Conservation (phyloP, 2,329 filamentous ascomycete genomes). For the Tolypocladium ovalisporum region DNA sequence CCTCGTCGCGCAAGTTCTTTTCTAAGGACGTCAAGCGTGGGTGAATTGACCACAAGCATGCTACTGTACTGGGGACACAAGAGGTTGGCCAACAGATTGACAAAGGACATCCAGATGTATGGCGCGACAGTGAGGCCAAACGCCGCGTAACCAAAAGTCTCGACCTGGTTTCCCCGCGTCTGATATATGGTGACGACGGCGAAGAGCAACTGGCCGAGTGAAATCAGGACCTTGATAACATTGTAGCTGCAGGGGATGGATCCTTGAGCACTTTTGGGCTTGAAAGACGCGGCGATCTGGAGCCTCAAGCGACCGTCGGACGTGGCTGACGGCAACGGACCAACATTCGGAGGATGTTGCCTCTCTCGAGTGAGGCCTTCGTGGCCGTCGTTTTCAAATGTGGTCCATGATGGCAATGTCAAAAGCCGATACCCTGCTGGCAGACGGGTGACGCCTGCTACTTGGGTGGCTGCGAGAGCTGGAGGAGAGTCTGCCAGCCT, state of each 20-base stretch:
- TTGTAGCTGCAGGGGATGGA: slow-evolving; percentile 1
- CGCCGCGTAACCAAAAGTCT: slow-evolving; percentile 1
- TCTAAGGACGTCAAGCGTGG: not conserved
- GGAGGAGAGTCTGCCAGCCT: not conserved
- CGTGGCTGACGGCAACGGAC: not conserved
- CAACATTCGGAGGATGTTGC: not conserved
- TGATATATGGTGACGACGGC: slow-evolving; percentile 3
- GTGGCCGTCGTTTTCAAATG: not conserved
- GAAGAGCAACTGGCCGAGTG: slow-evolving; percentile 3
- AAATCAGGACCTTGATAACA: slow-evolving; percentile 1
- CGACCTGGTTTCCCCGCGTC: slow-evolving; percentile 4
- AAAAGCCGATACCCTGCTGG: slow-evolving; percentile 1
- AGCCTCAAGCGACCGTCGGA: too few species aligned
- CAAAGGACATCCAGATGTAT: slow-evolving; percentile 4
- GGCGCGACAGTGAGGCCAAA: slow-evolving; percentile 3
- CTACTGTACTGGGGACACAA: slow-evolving; percentile 3
- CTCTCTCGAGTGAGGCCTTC: not conserved
- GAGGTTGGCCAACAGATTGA: slow-evolving; percentile 2
- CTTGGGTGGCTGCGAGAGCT: not conserved
- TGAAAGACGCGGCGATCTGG: not conserved
- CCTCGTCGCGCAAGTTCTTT: not conserved
- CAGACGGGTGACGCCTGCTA: not conserved
- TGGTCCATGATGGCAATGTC: not conserved
- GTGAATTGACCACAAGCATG: slow-evolving; percentile 3
- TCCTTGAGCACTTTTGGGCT: not conserved